Base-by-base conservation (phyloP, 2,329 filamentous ascomycete species). In the Tolypocladium guangdongense region DNA sequence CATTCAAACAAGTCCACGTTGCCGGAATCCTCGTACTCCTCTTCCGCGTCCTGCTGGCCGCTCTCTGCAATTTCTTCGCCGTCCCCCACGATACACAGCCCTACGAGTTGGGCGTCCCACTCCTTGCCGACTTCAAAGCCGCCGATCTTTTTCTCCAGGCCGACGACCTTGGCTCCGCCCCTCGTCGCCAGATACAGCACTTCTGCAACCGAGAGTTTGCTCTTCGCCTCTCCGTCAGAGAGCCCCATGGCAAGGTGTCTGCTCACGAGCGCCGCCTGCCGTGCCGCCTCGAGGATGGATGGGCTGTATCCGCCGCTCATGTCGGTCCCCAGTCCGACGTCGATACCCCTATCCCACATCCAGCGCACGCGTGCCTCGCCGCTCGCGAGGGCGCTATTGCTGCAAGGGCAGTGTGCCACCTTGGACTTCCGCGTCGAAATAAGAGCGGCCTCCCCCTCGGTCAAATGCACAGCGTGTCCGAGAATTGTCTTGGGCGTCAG, bases 1-100 rank as follows among this genome's bases (percentile, higher is more conserved):
- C 86, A 90, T 1, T 90, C 91, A 74, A 96, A 99, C 0, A 96
- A 68, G 68, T 96, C 90, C 0, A 96, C 89, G 48, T 84, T 83
- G 0, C 86, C 84, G 1, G 72, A 70, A 4, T 77, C 73, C 1
- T 60, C 61, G 4, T 47, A 55, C 22, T 59, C 50, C 0, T 60
- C 56, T 20, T 53, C 32, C 4, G 7, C 20, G 22, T 58, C 63
- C 11, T 61, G 61, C 1, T 62, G 54, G 6, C 53, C 62, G 51
- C 1, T 77, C 79, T n/a, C n/a, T n/a, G n/a, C n/a, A n/a, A n/a
- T n/a, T n/a, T n/a, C n/a, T n/a, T n/a, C n/a, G n/a, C n/a, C n/a
- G n/a, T n/a, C n/a, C n/a, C n/a, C n/a, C n/a, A n/a, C n/a, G n/a
- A n/a, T n/a, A n/a, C n/a, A n/a, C 27, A 96, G 68, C 11, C 78